Evolutionary conservation across 257 asterid species (phyloP).

Genomic region (Verbascum thapsus): DNA sequence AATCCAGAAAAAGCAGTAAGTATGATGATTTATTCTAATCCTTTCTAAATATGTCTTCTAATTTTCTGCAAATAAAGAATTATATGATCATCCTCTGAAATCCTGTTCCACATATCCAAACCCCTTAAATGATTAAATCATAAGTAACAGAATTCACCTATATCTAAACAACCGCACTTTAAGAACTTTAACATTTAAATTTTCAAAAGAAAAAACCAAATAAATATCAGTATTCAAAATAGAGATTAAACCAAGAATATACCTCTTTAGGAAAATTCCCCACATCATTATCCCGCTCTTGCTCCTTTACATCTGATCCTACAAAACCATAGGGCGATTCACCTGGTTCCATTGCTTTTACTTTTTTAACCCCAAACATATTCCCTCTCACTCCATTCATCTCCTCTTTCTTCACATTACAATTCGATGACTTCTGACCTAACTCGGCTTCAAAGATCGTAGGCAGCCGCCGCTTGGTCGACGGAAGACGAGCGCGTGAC

Average conservation of each 20-base stretch:
- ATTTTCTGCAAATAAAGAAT: conserved; percentile 5
- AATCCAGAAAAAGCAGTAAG: conserved; percentile 20
- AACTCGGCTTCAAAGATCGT: conserved; percentile 34
- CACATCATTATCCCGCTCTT: conserved; percentile 47
- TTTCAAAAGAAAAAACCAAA: not conserved
- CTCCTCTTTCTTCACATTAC: conserved; percentile 29
- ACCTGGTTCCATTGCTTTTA: conserved; percentile 39
- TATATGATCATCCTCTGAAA: conserved; percentile 1
- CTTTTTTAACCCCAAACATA: conserved; percentile 52
- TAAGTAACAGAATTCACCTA: not conserved
- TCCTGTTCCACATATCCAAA: not conserved
- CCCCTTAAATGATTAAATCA: conserved; percentile 20
- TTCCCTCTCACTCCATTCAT: conserved; percentile 33
- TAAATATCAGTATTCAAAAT: conserved; percentile 6
- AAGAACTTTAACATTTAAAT: not conserved
- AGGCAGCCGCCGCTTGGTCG: conserved; percentile 57
- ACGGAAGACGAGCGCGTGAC: conserved; percentile 70
- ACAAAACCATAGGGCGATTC: conserved; percentile 52
- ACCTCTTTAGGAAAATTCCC: conserved; percentile 72
- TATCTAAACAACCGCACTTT: conserved; percentile 3
- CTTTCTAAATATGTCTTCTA: not conserved
- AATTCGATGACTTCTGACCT: conserved; percentile 29
- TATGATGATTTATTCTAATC: conserved; percentile 7
- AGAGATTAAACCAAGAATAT: conserved; percentile 18
- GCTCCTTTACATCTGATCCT: conserved; percentile 30